Evolutionary conservation across 352 stramenopile genomes (phyloP), one percentile per base, ranked within the genome.

Genomic region (Pilasporangium apinafurcum): DNA sequence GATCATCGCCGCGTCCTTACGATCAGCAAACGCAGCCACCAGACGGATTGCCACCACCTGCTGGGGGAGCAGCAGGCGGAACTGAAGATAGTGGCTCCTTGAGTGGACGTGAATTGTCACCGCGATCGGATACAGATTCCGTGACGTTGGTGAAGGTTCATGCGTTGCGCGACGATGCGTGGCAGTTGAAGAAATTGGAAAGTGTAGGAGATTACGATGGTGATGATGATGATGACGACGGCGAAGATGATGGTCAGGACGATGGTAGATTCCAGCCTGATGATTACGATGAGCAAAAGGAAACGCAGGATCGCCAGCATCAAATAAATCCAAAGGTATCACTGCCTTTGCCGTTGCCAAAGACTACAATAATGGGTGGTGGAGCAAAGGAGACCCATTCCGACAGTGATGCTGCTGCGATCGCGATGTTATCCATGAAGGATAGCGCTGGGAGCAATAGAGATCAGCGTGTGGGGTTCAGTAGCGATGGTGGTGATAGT

Each of bases 371-470:
- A 27, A 5, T 41, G 18, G 0, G 33, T 29, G 8, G 29, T 31
- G 6, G 26, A 26, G 18, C 37, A 56, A 62, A 38, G 25, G 53
- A 61, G 16, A 62, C 66, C 37, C 72, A 88, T 39, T 89, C 77
- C n/a, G 80, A 89, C 30, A 86, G 79, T 37, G 76, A 89, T 32
- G 69, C 73, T 7, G 80, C 77, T 18, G 77, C 69, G 21, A 84
- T 86, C 29, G 70, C 74, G 10, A 90, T 87, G 74, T 68, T 87
- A 17, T 85, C 71, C 5, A 90, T 87, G 74, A 90, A 90, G 44
- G 71, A 86, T 18, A 73, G 67, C 30, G 40, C 38, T 18, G 33
- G 20, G 20, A 27, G 37, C 13, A 42, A 21, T n/a, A 20, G 24
- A 12, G 22, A 27, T 51, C 35, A 37, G 54, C 16, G n/a, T 45